Evolutionary conservation across 2,329 filamentous ascomycete genomes (phyloP), one percentile per base, ranked within the genome.

Genomic region (Diaporthe nobilis): DNA sequence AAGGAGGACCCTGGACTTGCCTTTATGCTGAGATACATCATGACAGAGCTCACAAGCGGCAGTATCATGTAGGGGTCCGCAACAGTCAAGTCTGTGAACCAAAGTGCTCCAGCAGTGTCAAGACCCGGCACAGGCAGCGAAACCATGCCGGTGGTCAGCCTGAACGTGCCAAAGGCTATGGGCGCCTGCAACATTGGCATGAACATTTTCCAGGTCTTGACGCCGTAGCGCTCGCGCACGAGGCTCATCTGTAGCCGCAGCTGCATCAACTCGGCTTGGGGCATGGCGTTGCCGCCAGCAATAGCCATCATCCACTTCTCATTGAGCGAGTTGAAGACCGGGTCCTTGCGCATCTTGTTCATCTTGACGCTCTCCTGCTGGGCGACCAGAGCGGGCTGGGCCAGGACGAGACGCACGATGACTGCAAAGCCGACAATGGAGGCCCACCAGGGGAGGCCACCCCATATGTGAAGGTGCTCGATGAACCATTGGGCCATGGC

Each of bases 381-480:
- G 22, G 91, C 89, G 49, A 85, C 82, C 34, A 94, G 81, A 78
- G 91, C 91, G 20, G 94, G 90, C 76, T 93, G 91, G 80, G 96
- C 87, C 78, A 97, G 87, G 65, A 86, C 81, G 12, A 88, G 75
- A 77, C 96, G 94, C 76, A 96, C 85, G 9, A 91, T 75, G 1
- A 95, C 47, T 47, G 93, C 92, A 0, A 93, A 90, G 6, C 88
- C 84, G 60, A 93, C 84, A 80, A 98, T 94, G 76, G 94, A 91
- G 2, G 87, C 92, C 88, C 94, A 95, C 97, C 97, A 98, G 17
- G 95, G 94, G 73, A 95, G 85, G 49, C 93, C 95, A 2, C 84
- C 86, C 79, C 89, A 93, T 77, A 98, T 87, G 85, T 99, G 95
- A 55, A 97, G 82, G 82, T 96, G 92, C 87, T 99, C 97, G 15